A percentile compares a stretch with the other conserved stretches of the same genome.
Evolutionary conservation across 805 yeast species (phyloP).

Genomic region (Myxozyma monticola): DNA sequence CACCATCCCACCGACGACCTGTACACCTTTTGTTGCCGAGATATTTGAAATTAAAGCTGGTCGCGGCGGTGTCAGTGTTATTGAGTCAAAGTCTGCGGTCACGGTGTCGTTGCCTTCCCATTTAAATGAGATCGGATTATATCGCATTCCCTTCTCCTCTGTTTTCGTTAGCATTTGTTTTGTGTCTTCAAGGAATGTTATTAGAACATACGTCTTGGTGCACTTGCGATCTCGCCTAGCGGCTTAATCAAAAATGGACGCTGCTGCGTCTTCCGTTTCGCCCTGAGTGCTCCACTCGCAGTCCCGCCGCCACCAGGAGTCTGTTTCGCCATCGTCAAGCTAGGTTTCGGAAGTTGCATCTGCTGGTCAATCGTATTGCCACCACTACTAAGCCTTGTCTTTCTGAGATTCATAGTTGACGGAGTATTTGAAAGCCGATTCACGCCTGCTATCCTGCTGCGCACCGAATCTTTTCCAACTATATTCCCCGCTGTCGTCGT

Average conservation of each 20-base stretch:
- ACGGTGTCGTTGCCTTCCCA: conserved; percentile 73
- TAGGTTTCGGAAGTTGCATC: too few species aligned
- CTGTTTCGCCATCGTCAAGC: too few species aligned
- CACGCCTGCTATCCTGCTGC: background rate
- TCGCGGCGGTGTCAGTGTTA: conserved; percentile 38
- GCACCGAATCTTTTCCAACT: background rate
- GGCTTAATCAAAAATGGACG: conserved; percentile 29
- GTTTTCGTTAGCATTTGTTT: background rate
- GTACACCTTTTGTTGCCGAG: conserved; percentile 39
- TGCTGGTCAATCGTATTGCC: too few species aligned
- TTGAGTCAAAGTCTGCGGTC: conserved; percentile 50
- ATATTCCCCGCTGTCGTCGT: background rate
- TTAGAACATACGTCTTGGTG: conserved; percentile 11
- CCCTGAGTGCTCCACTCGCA: too few species aligned
- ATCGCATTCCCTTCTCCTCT: conserved; percentile 49
- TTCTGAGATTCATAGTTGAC: background rate
- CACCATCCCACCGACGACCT: conserved; percentile 55
- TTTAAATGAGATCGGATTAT: conserved; percentile 50
- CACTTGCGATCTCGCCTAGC: conserved; percentile 22
- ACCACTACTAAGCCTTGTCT: background rate
- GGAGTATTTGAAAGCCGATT: background rate
- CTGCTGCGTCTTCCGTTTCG: conserved; percentile 17
- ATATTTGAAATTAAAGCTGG: conserved; percentile 39
- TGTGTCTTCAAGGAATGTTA: background rate
- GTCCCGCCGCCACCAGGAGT: too few species aligned